A percentile compares a stretch with the other conserved stretches of the same genome.
Evolutionary conservation across 208 protist genomes (phyloP).

Genomic region (Angomonas desouzai): DNA sequence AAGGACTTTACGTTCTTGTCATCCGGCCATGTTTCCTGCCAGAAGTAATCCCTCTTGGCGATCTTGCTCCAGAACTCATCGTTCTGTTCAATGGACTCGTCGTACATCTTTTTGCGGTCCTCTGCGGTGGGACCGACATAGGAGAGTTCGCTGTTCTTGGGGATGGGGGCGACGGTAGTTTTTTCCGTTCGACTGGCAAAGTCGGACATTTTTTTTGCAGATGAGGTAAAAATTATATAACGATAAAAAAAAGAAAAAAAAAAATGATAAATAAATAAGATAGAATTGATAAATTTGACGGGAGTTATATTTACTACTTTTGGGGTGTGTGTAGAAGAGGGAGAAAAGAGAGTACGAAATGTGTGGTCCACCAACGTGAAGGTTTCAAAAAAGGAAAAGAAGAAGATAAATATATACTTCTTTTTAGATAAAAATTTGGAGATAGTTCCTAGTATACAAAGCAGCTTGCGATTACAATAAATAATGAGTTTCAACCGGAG

Average conservation of each 20-base stretch:
- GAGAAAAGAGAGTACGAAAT: constrained; percentile 12
- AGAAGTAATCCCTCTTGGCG: constrained; percentile 64
- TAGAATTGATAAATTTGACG: constrained; percentile 4
- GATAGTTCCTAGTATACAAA: too few species aligned
- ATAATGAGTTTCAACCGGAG: background rate
- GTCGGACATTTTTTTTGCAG: constrained; percentile 3
- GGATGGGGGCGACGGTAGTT: background rate
- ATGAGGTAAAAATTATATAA: constrained; percentile 8
- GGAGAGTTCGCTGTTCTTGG: constrained; percentile 19
- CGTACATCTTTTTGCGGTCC: constrained; percentile 60
- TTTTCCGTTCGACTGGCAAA: constrained; percentile 1
- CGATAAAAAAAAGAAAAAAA: constrained; percentile 2
- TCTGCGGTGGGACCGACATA: constrained; percentile 32
- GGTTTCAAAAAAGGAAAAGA: background rate
- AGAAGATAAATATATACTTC: constrained; percentile 12
- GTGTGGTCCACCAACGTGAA: background rate
- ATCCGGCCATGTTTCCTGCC: constrained; percentile 53
- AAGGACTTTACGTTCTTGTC: constrained; percentile 53
- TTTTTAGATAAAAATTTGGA: too few species aligned
- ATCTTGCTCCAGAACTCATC: constrained; percentile 61
- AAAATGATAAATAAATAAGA: constrained; percentile 4
- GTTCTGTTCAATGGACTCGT: constrained; percentile 55
- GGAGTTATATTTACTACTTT: background rate
- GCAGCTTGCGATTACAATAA: background rate
- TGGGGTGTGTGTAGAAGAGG: background rate